These are phyloP conservation scores for Leccinum incarnatum DNA, from an alignment of 768 basidiomycete genomes.

Conservation along the genomic window DNA sequence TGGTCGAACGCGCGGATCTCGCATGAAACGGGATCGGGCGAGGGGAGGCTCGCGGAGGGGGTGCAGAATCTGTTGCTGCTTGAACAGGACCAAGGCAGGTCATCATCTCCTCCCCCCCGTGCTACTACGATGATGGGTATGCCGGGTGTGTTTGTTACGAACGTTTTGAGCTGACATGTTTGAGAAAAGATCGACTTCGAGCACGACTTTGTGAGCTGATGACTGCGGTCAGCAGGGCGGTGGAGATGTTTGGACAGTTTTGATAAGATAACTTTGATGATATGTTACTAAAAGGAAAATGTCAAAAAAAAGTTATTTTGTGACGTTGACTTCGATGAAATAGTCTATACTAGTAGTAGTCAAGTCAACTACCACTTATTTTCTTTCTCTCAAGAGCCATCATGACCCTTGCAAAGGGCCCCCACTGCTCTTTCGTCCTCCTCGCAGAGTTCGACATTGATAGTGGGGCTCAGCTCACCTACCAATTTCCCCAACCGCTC, in stretches of 20 bases:
- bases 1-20: constrained; percentile 28
- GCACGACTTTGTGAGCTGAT: constrained; percentile 26
- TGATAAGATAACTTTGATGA: constrained; percentile 3
- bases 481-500: constrained; percentile 93
- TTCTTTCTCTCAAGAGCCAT: constrained; percentile 5
- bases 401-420: constrained; percentile 57
- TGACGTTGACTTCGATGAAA: background rate
- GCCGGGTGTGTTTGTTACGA: constrained; percentile 1
- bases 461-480: constrained; percentile 87
- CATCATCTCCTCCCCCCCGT: constrained; percentile 21
- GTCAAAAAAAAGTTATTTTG: background rate
- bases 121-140: constrained; percentile 23
- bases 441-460: constrained; percentile 99
- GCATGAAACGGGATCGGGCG: constrained; percentile 16
- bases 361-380: background rate
- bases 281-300: constrained; percentile 29
- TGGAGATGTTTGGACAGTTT: constrained; percentile 21
- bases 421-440: constrained; percentile 89
- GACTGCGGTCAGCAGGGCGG: constrained; percentile 25
- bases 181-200: constrained; percentile 22
- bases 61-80: constrained; percentile 20
- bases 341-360: background rate
- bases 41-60: constrained; percentile 10
- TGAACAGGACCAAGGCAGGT: constrained; percentile 36
- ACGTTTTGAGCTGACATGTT: constrained; percentile 14